Percentiles rank a stretch among this genome's conserved stretches.
These are phyloP conservation scores for Castanea mollissima DNA, from an alignment of 306 rosid species.

Conservation along the genomic window DNA sequence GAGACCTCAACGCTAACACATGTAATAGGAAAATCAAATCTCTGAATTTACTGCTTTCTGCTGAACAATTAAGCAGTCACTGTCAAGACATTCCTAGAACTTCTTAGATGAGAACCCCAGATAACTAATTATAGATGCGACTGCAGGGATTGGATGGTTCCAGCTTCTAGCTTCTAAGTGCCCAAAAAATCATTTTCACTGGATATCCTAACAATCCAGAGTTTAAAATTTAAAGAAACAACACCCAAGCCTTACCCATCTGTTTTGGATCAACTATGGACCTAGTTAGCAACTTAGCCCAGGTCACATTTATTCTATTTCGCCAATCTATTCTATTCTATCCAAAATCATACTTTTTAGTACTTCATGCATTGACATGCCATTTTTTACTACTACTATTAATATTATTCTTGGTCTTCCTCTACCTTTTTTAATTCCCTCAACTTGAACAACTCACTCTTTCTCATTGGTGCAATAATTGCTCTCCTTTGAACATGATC, in stretches of 20 bases:
- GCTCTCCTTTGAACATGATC: no score
- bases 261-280: no score
- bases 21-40: background rate
- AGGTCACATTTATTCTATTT: no score
- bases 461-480: no score
- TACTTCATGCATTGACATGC: no score
- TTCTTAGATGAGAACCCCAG: background rate
- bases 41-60: background rate
- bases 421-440: no score
- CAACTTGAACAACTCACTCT: no score
- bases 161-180: background rate
- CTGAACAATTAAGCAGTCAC: background rate
- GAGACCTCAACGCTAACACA: background rate
- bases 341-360: no score
- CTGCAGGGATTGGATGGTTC: conserved; percentile 2
- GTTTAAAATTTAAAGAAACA: background rate
- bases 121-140: background rate
- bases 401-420: no score
- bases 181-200: conserved; percentile 9
- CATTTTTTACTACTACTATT: no score
- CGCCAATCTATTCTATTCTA: no score
- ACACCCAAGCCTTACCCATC: background rate
- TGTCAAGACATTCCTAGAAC: background rate
- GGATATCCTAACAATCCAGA: background rate
- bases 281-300: no score